Evolutionary conservation across 2,329 filamentous ascomycete species (phyloP).

Genomic region (Venturia aucupariae): DNA sequence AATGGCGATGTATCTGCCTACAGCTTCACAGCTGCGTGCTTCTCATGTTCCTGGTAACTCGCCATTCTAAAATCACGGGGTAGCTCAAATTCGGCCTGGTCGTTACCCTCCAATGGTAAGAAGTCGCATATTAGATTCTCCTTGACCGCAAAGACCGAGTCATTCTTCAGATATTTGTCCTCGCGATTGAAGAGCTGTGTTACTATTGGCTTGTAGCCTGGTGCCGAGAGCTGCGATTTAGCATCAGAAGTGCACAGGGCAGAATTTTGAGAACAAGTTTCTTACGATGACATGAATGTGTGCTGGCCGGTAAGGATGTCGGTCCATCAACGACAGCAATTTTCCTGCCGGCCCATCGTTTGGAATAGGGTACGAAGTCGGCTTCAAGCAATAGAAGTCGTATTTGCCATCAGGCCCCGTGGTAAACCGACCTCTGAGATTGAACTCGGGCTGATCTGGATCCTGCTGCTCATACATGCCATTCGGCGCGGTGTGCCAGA

Average conservation of each 20-base stretch:
- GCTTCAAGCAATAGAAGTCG: slow-evolving; percentile 33
- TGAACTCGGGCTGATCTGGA: slow-evolving; percentile 58
- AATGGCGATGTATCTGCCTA: not conserved
- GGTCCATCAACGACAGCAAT: slow-evolving; percentile 48
- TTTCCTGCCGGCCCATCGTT: slow-evolving; percentile 51
- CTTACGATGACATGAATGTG: slow-evolving; percentile 55
- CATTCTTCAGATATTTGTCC: slow-evolving; percentile 52
- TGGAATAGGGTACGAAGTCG: slow-evolving; percentile 44
- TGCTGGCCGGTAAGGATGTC: slow-evolving; percentile 52
- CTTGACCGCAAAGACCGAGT: slow-evolving; percentile 52
- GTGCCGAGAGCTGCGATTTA: slow-evolving; percentile 38
- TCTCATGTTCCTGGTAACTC: slow-evolving; percentile 16
- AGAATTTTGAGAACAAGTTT: no score
- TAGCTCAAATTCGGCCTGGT: slow-evolving; percentile 44
- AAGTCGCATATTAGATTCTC: slow-evolving; percentile 51
- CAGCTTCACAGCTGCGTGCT: not conserved
- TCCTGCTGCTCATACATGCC: slow-evolving; percentile 63
- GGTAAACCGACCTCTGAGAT: slow-evolving; percentile 62
- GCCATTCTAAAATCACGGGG: slow-evolving; percentile 20
- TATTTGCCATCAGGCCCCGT: slow-evolving; percentile 59
- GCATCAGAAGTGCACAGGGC: not conserved
- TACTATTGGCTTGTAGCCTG: slow-evolving; percentile 58
- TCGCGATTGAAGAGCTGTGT: slow-evolving; percentile 69
- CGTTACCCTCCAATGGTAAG: slow-evolving; percentile 40
- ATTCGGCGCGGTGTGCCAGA: slow-evolving; percentile 75